Percentiles rank a stretch among this genome's conserved stretches.
Conservation (phyloP, 768 basidiomycete genomes). For the Trichaptum fuscoviolaceum region DNA sequence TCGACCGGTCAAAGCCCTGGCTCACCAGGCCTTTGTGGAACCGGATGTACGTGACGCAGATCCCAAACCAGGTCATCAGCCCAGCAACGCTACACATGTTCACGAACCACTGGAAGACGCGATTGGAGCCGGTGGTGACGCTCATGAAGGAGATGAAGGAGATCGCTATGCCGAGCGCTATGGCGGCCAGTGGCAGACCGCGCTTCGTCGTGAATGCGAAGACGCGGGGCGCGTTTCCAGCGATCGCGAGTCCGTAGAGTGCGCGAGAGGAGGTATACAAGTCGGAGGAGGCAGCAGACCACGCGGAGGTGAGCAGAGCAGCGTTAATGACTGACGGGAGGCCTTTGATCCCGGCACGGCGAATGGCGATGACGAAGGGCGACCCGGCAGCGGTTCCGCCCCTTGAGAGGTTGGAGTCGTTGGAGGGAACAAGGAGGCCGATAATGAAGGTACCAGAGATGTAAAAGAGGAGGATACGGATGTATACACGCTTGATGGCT, state of each 20-base stretch:
- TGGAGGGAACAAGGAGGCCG: constrained; percentile 74
- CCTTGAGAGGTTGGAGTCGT: constrained; percentile 48
- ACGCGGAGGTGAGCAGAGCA: constrained; percentile 80
- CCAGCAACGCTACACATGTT: constrained; percentile 63
- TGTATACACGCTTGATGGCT: constrained; percentile 58
- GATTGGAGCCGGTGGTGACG: constrained; percentile 55
- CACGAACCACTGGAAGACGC: constrained; percentile 76
- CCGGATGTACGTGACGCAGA: constrained; percentile 70
- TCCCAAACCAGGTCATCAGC: constrained; percentile 78
- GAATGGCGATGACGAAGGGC: constrained; percentile 90
- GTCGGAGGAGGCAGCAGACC: constrained; percentile 89
- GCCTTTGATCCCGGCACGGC: constrained; percentile 77
- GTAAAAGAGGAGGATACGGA: constrained; percentile 81
- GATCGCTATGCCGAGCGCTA: constrained; percentile 66
- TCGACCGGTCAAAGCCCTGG: constrained; percentile 70
- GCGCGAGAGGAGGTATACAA: constrained; percentile 86
- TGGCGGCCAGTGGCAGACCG: constrained; percentile 73
- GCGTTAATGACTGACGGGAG: constrained; percentile 86
- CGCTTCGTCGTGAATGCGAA: constrained; percentile 63
- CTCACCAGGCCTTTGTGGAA: constrained; percentile 79
- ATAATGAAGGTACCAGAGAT: constrained; percentile 66
- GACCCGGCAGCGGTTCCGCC: constrained; percentile 64
- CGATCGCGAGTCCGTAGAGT: constrained; percentile 74
- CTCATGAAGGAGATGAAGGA: constrained; percentile 80
- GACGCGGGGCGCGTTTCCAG: constrained; percentile 78